Conservation (phyloP, 2,329 filamentous ascomycete species). For the Colletotrichum sp. region DNA sequence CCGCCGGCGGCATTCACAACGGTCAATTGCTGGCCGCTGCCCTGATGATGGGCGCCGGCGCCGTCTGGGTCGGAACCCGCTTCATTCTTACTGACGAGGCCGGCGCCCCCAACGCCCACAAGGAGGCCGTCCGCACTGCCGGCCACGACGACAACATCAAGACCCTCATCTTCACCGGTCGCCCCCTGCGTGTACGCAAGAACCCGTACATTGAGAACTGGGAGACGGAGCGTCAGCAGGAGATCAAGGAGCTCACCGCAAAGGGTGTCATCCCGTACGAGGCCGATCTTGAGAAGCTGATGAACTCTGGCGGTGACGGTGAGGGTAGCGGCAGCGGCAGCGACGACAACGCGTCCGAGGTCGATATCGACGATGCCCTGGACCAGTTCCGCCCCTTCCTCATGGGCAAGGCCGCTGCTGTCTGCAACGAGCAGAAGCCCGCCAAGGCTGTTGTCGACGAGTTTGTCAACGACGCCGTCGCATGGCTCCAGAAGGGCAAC, state of each 20-base stretch:
- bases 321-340: conserved; percentile 70
- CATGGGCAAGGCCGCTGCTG: conserved; percentile 96
- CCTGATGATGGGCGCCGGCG: conserved; percentile 89
- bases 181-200: conserved; percentile 89
- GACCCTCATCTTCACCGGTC: conserved; percentile 98
- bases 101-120: conserved; percentile 89
- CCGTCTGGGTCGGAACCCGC: conserved; percentile 95
- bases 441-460: conserved; percentile 95
- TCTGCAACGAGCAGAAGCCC: conserved; percentile 89
- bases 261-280: conserved; percentile 95
- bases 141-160: conserved; percentile 95
- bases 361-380: conserved; percentile 83
- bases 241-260: conserved; percentile 90
- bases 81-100: conserved; percentile 96
- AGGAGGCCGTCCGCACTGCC: conserved; percentile 91
- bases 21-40: conserved; percentile 88
- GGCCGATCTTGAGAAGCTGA: conserved; percentile 86
- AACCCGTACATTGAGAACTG: conserved; percentile 96
- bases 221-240: conserved; percentile 87
- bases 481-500: conserved; percentile 71
- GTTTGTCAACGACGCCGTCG: conserved; percentile 83
- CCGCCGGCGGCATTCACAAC: conserved; percentile 93
- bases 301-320: conserved; percentile 63
- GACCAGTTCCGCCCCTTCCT: conserved; percentile 90
- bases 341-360: conserved; percentile 68